Evolutionary conservation across 345 rosid genomes (phyloP).

Genomic region (Salix koriyanagi): DNA sequence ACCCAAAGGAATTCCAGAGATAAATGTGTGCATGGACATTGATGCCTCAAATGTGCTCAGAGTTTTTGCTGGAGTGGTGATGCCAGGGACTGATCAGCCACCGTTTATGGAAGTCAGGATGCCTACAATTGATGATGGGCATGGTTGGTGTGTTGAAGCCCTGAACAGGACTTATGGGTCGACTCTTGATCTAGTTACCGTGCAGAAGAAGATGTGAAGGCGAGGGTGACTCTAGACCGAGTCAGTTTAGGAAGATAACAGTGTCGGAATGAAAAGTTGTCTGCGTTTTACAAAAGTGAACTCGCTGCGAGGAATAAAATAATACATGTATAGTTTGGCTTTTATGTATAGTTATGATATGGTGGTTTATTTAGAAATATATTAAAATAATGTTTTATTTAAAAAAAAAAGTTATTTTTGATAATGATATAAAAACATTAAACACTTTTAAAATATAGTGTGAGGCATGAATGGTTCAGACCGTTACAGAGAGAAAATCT

Average conservation of each 20-base stretch:
- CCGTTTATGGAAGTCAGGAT: conserved; percentile 81
- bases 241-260: background rate
- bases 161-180: conserved; percentile 55
- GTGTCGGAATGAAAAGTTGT: background rate
- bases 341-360: no score
- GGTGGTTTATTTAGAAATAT: no score
- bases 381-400: no score
- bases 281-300: background rate
- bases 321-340: background rate
- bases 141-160: conserved; percentile 78
- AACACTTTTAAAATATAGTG: no score
- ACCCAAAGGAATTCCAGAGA: conserved; percentile 74
- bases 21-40: conserved; percentile 83
- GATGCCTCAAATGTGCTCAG: conserved; percentile 64
- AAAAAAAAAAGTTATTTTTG: no score
- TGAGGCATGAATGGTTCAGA: no score
- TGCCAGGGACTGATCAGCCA: conserved; percentile 61
- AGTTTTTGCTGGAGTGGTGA: conserved; percentile 57
- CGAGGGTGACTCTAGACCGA: background rate
- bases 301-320: background rate
- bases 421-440: no score
- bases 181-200: conserved; percentile 50
- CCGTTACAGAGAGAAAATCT: no score
- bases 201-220: conserved; percentile 46
- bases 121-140: conserved; percentile 89